These are phyloP conservation scores for Gossypium turneri DNA, from an alignment of 345 rosid species.

Conservation along the genomic window DNA sequence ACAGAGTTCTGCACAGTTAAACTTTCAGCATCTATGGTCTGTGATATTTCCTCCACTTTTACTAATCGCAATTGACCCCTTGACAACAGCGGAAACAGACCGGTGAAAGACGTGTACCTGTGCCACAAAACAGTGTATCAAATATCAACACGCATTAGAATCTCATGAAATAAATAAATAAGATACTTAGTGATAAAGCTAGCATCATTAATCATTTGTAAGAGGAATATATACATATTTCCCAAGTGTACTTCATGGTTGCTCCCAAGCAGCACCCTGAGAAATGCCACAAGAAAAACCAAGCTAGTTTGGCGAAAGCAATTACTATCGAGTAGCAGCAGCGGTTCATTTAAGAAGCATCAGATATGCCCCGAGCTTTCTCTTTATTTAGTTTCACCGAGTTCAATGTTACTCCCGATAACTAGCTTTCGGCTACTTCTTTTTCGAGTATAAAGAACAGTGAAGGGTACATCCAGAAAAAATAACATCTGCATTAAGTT, in stretches of 20 bases:
- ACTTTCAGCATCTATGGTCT: conserved; percentile 76
- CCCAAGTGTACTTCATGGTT: not conserved
- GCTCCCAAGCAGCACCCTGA: not conserved
- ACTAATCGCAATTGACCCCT: conserved; percentile 53
- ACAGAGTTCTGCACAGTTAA: conserved; percentile 79
- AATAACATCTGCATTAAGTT: not conserved
- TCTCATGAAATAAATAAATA: too few species aligned
- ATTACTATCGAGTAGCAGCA: not conserved
- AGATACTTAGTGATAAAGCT: not conserved
- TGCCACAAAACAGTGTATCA: conserved; percentile 3
- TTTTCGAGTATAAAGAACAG: too few species aligned
- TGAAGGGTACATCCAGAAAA: too few species aligned
- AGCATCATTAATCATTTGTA: not conserved
- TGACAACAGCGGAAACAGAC: conserved; percentile 74
- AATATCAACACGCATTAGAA: not conserved
- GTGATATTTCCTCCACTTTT: conserved; percentile 90
- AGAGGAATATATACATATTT: not conserved
- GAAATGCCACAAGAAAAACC: not conserved
- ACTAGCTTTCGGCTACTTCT: not conserved
- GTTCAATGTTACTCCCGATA: not conserved
- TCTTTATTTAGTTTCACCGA: not conserved
- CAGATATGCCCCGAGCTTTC: not conserved
- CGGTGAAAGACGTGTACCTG: conserved; percentile 80
- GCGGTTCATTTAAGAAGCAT: not conserved
- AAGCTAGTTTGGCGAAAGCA: not conserved